These are phyloP conservation scores for Talaromyces sp. DNA, from an alignment of 2,329 filamentous ascomycete genomes.

Conservation along the genomic window DNA sequence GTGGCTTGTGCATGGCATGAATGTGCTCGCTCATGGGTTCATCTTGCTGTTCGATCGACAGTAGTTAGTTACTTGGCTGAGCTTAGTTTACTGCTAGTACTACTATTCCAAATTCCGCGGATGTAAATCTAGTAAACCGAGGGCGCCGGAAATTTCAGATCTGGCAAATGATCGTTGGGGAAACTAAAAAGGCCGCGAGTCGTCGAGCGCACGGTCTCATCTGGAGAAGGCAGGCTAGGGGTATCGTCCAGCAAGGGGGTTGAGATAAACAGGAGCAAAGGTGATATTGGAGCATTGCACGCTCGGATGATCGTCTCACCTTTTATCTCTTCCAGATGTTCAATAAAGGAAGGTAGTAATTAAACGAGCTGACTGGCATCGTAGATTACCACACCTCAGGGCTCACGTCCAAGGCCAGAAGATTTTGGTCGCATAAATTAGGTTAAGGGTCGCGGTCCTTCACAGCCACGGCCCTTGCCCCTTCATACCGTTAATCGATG, in stretches of 20 bases:
- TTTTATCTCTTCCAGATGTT: background rate
- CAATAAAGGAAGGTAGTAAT: background rate
- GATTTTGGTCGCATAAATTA: background rate
- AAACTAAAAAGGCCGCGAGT: background rate
- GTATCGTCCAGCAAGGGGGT: background rate
- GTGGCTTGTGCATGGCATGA: background rate
- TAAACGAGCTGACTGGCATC: background rate
- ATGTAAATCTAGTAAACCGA: background rate
- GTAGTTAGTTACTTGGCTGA: background rate
- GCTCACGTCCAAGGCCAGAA: background rate
- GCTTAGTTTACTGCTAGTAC: background rate
- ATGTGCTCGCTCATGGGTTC: background rate
- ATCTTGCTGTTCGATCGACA: background rate
- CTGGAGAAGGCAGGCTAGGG: background rate
- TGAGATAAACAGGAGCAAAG: background rate
- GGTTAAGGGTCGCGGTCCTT: background rate
- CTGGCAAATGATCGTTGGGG: background rate
- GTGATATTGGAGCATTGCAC: background rate
- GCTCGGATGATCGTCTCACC: background rate
- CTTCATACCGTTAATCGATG: background rate
- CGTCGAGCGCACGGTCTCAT: background rate
- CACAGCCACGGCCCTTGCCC: background rate
- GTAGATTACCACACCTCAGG: background rate
- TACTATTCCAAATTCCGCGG: background rate
- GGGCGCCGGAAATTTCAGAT: background rate